Evolutionary conservation across 495 filamentous ascomycete genomes (phyloP), one percentile per base, ranked within the genome.

Genomic region (Mytilinidion resinicola): DNA sequence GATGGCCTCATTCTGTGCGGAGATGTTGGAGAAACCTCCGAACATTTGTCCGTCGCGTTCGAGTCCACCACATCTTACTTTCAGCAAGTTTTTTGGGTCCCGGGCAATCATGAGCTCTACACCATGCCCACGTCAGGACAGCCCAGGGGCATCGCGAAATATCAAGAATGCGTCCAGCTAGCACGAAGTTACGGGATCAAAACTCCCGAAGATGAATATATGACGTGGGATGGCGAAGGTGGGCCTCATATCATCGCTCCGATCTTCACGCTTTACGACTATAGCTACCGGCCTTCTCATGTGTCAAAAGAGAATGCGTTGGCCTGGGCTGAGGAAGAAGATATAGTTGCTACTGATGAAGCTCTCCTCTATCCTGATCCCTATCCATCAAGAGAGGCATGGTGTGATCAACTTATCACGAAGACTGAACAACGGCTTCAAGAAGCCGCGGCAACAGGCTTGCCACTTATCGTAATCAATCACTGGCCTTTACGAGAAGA

Each of bases 261-360:
- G 46, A 67, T 73, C 55, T 74, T 74, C 65, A 72, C 72, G 9
- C 59, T 74, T 9, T 74, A 74, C 60, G 72, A 74, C 54, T 74
- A 74, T 53, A 70, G 66, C 51, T 74, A 72, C 44, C 62, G 70
- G 11, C 72, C 72, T 0, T 63, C 53, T 6, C 38, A 72, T 43
- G 68, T 74, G 14, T 63, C 61, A 8, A 38, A 61, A 12, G 69
- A 72, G 30, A 56, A 62, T 8, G 70, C 69, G 0, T 41, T 73
- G 19, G 66, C 62, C 12, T 74, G 72, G 72, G 70, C 70, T 0
- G 63, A 63, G 55, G 72, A 72, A 48, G 67, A 72, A 46, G 64
- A 65, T 48, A 69, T 74, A 30, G 63, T 61, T 49, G 69, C 72
- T 5, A 74, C 69, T 0, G 72, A 74, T 52, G 72, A 74, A 57